A percentile compares a stretch with the other conserved stretches of the same genome.
These are phyloP conservation scores for Globisporangium splendens DNA, from an alignment of 352 stramenopile genomes.

Conservation along the genomic window DNA sequence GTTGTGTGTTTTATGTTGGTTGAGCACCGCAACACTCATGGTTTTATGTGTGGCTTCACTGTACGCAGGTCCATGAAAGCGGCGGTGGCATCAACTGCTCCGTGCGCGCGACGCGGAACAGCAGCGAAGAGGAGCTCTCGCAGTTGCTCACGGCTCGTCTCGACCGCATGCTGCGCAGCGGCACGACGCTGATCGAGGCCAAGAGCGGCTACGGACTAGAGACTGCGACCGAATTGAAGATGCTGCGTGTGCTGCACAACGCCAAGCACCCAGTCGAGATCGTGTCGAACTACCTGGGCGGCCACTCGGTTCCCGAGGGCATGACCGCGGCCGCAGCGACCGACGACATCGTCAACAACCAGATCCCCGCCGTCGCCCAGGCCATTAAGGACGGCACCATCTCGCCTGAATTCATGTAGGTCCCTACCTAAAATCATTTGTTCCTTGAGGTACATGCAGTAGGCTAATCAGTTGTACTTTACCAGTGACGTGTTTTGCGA, in stretches of 20 bases:
- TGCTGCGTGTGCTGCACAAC: constrained; percentile 77
- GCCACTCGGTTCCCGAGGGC: constrained; percentile 74
- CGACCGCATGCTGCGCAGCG: constrained; percentile 69
- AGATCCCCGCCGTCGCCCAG: constrained; percentile 65
- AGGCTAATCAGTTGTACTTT: neutral
- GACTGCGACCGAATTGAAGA: constrained; percentile 78
- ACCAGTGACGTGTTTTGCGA: constrained; percentile 77
- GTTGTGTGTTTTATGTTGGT: too few relatives aligned
- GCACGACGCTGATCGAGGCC: constrained; percentile 76
- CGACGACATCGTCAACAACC: constrained; percentile 66
- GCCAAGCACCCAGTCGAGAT: constrained; percentile 65
- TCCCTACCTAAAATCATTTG: neutral
- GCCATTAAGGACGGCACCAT: constrained; percentile 69
- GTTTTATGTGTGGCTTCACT: constrained; percentile 4
- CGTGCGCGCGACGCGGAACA: constrained; percentile 64
- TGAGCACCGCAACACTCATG: too few relatives aligned
- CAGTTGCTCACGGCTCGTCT: constrained; percentile 46
- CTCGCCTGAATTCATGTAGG: constrained; percentile 76
- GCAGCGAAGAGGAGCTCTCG: constrained; percentile 58
- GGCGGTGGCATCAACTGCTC: constrained; percentile 81
- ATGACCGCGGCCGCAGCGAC: constrained; percentile 60
- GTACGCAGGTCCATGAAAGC: constrained; percentile 43
- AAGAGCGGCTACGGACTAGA: constrained; percentile 87
- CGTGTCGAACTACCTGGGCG: constrained; percentile 72
- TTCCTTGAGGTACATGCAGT: too few relatives aligned